These are phyloP conservation scores for Juncus inflexus DNA, from an alignment of 176 grass and related monocot genomes.

Conservation along the genomic window DNA sequence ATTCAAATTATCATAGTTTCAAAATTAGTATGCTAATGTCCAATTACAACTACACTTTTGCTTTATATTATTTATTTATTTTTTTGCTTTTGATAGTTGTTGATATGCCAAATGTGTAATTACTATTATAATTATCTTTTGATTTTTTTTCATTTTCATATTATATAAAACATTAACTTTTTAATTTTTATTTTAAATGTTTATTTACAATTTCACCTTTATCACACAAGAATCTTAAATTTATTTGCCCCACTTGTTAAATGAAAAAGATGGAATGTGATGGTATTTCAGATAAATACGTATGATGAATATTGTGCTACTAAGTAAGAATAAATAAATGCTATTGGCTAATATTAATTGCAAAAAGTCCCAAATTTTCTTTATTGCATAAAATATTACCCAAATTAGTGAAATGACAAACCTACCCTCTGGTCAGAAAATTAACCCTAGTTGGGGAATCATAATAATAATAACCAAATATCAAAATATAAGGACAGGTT, in stretches of 20 bases:
- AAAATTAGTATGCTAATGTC: too few species aligned
- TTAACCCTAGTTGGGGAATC: constrained; percentile 23
- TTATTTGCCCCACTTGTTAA: constrained; percentile 27
- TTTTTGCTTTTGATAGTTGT: too few species aligned
- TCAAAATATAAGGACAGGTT: constrained; percentile 49
- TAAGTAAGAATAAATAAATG: constrained; percentile 27
- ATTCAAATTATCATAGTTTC: too few species aligned
- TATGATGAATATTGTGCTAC: constrained; percentile 22
- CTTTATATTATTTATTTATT: too few species aligned
- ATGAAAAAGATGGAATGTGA: constrained; percentile 15
- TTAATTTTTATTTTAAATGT: too few species aligned
- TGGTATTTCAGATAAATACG: constrained; percentile 21
- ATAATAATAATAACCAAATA: constrained; percentile 39
- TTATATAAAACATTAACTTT: too few species aligned
- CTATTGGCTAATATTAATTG: constrained; percentile 30
- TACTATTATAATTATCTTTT: too few species aligned
- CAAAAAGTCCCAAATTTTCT: constrained; percentile 24
- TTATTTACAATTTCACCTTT: constrained; percentile 11
- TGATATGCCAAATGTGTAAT: too few species aligned
- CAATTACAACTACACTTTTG: too few species aligned
- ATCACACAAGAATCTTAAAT: constrained; percentile 24
- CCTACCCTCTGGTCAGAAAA: constrained; percentile 27
- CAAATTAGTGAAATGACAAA: constrained; percentile 31
- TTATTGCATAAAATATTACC: constrained; percentile 9
- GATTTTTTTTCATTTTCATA: too few species aligned